These are phyloP conservation scores for Schizochytrium sp. DNA, from an alignment of 108 stramenopile species.

Conservation along the genomic window DNA sequence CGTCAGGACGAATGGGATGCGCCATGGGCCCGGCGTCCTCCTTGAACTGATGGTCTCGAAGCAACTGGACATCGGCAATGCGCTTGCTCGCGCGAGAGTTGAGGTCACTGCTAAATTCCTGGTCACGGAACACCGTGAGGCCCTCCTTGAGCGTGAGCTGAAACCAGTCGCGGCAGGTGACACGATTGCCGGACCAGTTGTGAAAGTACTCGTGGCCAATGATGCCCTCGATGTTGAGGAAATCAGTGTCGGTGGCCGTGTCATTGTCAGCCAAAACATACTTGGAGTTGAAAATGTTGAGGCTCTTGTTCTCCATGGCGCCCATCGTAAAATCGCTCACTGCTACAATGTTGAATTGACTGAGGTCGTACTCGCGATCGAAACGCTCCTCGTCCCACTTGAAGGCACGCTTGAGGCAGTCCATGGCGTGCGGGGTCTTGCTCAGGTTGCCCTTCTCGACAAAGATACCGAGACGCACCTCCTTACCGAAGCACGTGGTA, in stretches of 20 bases:
- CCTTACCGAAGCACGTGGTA: constrained; percentile 57
- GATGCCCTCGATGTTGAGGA: constrained; percentile 78
- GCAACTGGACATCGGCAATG: constrained; percentile 71
- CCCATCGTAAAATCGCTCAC: constrained; percentile 61
- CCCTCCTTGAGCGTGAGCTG: constrained; percentile 95
- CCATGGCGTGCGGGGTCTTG: constrained; percentile 78
- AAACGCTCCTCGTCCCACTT: constrained; percentile 88
- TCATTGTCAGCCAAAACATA: constrained; percentile 79
- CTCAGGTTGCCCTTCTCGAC: constrained; percentile 70
- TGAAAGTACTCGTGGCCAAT: constrained; percentile 81
- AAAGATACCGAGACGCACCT: constrained; percentile 69
- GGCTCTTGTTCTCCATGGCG: constrained; percentile 92
- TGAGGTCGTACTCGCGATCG: constrained; percentile 88
- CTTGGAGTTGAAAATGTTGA: constrained; percentile 91
- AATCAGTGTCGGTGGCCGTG: constrained; percentile 83
- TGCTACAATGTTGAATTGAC: constrained; percentile 86
- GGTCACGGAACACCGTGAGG: constrained; percentile 92
- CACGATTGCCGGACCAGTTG: constrained; percentile 94
- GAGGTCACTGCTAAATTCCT: constrained; percentile 77
- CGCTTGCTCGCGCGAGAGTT: constrained; percentile 79
- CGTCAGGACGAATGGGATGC: constrained; percentile 91
- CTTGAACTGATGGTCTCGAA: constrained; percentile 70
- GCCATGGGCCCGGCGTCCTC: constrained; percentile 73
- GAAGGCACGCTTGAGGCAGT: constrained; percentile 71
- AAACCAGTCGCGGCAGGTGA: constrained; percentile 97